phyloP scores from a whole-genome alignment of 129 eudicot species.

The Ambrosia trifida region DNA sequence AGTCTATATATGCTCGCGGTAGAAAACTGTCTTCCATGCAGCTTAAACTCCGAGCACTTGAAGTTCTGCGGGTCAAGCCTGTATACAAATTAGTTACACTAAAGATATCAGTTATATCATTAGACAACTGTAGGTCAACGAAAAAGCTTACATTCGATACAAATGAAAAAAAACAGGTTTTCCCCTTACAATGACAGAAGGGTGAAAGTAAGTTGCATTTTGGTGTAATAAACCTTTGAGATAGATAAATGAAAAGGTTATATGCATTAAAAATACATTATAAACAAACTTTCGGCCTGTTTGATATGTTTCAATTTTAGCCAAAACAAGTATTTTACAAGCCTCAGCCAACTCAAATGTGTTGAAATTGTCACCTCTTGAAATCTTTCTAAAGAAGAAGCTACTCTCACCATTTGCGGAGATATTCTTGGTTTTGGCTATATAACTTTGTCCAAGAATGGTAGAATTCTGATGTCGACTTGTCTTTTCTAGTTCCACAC shows the following conservation, averaged over 20 bases:
- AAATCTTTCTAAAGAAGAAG: neutral
- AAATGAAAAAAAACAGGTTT: neutral
- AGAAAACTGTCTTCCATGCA: conserved; percentile 87
- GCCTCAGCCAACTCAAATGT: neutral
- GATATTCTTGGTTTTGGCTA: conserved; percentile 45
- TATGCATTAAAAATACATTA: neutral
- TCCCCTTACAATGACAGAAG: neutral
- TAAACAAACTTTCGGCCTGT: neutral
- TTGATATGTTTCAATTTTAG: neutral
- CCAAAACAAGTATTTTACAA: neutral
- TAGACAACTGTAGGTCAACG: neutral
- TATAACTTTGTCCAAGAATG: conserved; percentile 49
- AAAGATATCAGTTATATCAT: neutral
- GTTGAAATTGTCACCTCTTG: neutral
- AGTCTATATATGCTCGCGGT: conserved; percentile 72
- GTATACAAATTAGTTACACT: conserved; percentile 28
- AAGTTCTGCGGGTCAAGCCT: conserved; percentile 78
- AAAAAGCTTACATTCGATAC: neutral
- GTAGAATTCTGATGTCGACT: conserved; percentile 49
- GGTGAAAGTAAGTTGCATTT: neutral
- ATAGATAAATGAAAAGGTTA: neutral
- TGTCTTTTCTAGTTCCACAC: conserved; percentile 69
- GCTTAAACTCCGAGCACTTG: conserved; percentile 79
- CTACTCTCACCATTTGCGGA: conserved; percentile 60
- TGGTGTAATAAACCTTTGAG: neutral